Evolutionary conservation across 1,139 yeast species (phyloP).

Genomic region (Lodderomyces orthopsilosis): DNA sequence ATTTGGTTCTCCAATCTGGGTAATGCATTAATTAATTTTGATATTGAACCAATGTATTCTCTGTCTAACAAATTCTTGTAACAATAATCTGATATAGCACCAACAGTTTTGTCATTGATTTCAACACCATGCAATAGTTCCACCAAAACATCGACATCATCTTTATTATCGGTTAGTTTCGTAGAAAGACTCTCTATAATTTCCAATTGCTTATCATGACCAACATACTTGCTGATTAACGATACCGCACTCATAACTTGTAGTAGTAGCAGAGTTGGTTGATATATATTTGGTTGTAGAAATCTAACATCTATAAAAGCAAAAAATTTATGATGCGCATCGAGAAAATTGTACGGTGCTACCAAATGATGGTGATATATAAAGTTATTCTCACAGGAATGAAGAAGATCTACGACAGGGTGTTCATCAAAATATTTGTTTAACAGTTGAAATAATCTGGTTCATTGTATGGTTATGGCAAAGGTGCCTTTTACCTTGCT

Average conservation of each 20-base stretch:
- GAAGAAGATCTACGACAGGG: too few species aligned
- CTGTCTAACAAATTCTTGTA: constrained; percentile 4
- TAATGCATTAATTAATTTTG: constrained; percentile 18
- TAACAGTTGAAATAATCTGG: too few species aligned
- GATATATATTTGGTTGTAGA: not conserved
- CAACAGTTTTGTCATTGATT: constrained; percentile 6
- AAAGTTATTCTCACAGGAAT: too few species aligned
- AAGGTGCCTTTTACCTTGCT: too few species aligned
- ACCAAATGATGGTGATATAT: not conserved
- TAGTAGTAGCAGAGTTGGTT: not conserved
- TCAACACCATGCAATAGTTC: constrained; percentile 34
- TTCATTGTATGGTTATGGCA: too few species aligned
- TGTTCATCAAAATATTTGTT: too few species aligned
- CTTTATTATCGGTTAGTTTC: constrained; percentile 17
- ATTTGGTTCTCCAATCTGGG: constrained; percentile 20
- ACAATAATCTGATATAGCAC: not conserved
- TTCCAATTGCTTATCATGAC: constrained; percentile 22
- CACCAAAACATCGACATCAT: constrained; percentile 27
- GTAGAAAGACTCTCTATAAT: constrained; percentile 24
- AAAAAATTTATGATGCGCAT: not conserved
- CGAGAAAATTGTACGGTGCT: not conserved
- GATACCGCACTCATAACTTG: constrained; percentile 17
- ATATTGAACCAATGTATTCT: constrained; percentile 13
- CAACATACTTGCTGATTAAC: constrained; percentile 31
- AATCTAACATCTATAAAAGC: not conserved